Conservation (phyloP, 768 basidiomycete species). For the Pisolithus microcarpus region DNA sequence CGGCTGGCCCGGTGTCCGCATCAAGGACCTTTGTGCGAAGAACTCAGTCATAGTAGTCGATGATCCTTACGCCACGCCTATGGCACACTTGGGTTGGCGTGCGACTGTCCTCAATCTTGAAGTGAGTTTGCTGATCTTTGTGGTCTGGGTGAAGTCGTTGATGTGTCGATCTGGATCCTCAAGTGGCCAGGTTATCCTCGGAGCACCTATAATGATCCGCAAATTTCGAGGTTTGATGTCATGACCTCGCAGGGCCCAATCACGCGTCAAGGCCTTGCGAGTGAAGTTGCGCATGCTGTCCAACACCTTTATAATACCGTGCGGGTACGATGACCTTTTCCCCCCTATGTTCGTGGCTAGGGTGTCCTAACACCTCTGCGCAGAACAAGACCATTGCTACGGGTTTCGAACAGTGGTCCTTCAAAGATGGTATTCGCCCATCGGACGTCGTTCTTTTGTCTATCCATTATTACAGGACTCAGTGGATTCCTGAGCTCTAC, state of each 20-base stretch:
- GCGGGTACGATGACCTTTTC: slow-evolving; percentile 5
- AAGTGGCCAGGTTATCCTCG: slow-evolving; percentile 21
- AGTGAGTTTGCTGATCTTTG: slow-evolving; percentile 2
- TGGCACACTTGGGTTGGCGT: slow-evolving; percentile 16
- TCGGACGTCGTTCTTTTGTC: slow-evolving; percentile 3
- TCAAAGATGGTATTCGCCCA: neutral
- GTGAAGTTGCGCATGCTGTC: slow-evolving; percentile 11
- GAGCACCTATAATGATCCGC: neutral
- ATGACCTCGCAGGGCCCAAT: slow-evolving; percentile 3
- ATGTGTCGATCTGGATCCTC: neutral
- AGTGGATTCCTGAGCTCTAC: slow-evolving; percentile 9
- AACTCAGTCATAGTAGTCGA: slow-evolving; percentile 9
- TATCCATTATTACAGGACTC: slow-evolving; percentile 6
- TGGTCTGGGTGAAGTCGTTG: neutral
- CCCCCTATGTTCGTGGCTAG: neutral
- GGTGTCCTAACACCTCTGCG: neutral
- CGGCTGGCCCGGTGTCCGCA: slow-evolving; percentile 16
- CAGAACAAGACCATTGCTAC: slow-evolving; percentile 6
- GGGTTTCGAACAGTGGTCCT: neutral
- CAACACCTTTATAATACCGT: slow-evolving; percentile 2
- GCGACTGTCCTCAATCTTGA: slow-evolving; percentile 14
- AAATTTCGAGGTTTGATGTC: slow-evolving; percentile 11
- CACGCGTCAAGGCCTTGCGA: slow-evolving; percentile 16
- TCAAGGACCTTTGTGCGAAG: slow-evolving; percentile 8
- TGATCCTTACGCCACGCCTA: slow-evolving; percentile 8